These are phyloP conservation scores for Ophiostoma montium DNA, from an alignment of 2,329 filamentous ascomycete species.

Conservation along the genomic window DNA sequence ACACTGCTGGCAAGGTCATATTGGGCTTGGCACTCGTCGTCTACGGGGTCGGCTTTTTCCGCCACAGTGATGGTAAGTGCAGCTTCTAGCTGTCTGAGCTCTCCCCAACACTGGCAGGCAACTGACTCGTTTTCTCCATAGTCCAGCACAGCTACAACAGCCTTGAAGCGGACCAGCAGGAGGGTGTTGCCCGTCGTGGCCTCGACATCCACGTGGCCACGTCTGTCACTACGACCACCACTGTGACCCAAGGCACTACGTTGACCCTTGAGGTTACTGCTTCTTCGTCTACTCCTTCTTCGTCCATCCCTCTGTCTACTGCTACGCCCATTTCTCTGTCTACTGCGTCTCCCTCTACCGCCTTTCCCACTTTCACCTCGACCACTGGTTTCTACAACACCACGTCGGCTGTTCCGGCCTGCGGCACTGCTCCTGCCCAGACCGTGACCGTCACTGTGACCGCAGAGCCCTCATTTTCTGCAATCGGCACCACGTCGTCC, in stretches of 20 bases:
- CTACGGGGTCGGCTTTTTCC: too few species aligned
- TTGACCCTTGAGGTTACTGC: constrained; percentile 10
- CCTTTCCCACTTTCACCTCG: neutral
- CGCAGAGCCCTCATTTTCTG: neutral
- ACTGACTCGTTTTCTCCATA: neutral
- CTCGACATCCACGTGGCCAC: constrained; percentile 12
- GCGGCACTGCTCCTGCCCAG: neutral
- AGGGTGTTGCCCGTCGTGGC: constrained; percentile 3
- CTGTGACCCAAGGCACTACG: constrained; percentile 9
- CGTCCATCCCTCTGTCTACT: neutral
- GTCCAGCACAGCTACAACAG: constrained; percentile 11
- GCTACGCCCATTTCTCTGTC: neutral
- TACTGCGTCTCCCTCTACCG: neutral
- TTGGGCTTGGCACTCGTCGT: too few species aligned
- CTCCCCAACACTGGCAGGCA: too few species aligned
- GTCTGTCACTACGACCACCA: constrained; percentile 17
- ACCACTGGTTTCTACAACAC: neutral
- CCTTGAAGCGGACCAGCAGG: constrained; percentile 7
- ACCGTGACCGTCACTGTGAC: constrained; percentile 2
- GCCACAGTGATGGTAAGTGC: too few species aligned
- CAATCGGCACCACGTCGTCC: neutral
- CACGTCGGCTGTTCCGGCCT: neutral
- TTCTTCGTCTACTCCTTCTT: neutral
- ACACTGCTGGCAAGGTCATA: too few species aligned
- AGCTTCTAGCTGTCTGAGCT: too few species aligned